Percentiles rank a stretch among this genome's conserved stretches.
Evolutionary conservation across 345 rosid genomes (phyloP).

Genomic region (Citrus sp.): DNA sequence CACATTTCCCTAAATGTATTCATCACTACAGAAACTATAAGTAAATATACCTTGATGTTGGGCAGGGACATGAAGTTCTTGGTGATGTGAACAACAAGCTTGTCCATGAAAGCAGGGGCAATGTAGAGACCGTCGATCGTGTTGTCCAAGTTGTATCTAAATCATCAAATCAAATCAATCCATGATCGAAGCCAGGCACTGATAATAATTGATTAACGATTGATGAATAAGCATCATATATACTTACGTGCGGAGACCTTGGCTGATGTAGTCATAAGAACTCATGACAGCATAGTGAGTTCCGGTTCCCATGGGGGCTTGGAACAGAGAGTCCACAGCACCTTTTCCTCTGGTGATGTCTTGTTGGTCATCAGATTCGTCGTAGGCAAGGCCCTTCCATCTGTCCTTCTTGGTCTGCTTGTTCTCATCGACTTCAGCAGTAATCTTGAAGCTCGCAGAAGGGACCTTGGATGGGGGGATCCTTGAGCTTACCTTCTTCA

Average conservation of each 20-base stretch:
- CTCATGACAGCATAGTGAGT: conserved; percentile 82
- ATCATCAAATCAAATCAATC: neutral
- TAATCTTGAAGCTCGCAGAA: conserved; percentile 49
- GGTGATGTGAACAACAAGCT: conserved; percentile 87
- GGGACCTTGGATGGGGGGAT: conserved; percentile 28
- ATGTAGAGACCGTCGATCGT: conserved; percentile 80
- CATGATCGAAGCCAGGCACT: neutral
- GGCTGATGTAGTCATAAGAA: conserved; percentile 83
- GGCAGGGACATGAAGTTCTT: conserved; percentile 96
- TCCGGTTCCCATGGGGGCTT: conserved; percentile 72
- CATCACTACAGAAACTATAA: neutral
- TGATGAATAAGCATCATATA: neutral
- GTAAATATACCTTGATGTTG: conserved; percentile 67
- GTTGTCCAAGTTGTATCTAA: conserved; percentile 79
- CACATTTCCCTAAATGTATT: neutral
- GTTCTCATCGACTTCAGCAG: conserved; percentile 46
- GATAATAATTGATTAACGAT: neutral
- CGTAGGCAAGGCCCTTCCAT: conserved; percentile 73
- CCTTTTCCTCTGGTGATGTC: conserved; percentile 95
- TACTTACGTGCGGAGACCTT: conserved; percentile 71
- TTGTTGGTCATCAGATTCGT: conserved; percentile 87
- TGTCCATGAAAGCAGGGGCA: conserved; percentile 99
- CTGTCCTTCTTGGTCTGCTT: conserved; percentile 68
- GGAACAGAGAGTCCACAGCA: conserved; percentile 89
- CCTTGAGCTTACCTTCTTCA: conserved; percentile 66